Evolutionary conservation across 345 rosid genomes (phyloP).

Genomic region (Clausena lansium): DNA sequence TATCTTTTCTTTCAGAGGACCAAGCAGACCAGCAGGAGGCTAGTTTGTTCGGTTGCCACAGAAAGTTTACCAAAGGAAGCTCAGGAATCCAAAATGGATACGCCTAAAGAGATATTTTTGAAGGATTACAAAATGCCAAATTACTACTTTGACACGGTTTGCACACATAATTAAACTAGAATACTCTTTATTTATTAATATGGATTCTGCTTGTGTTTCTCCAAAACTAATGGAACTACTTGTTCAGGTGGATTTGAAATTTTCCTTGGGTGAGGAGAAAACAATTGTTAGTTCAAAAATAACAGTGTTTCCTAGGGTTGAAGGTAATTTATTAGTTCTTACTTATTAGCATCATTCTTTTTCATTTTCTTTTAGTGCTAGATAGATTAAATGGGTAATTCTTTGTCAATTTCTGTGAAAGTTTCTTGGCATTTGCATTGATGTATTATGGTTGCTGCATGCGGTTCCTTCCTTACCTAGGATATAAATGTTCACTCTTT

Average conservation of each 20-base stretch:
- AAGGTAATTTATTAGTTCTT: constrained; percentile 47
- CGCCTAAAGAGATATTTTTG: constrained; percentile 86
- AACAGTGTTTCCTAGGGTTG: constrained; percentile 64
- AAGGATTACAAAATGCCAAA: constrained; percentile 93
- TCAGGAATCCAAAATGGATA: constrained; percentile 74
- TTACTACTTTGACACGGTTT: constrained; percentile 85
- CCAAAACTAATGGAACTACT: constrained; percentile 8
- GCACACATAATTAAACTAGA: neutral
- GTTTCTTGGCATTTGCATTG: neutral
- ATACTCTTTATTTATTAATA: neutral
- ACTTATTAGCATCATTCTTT: neutral
- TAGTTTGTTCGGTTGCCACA: constrained; percentile 78
- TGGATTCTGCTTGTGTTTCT: constrained; percentile 18
- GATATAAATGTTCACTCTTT: neutral
- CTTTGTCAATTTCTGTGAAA: neutral
- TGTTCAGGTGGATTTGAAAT: constrained; percentile 77
- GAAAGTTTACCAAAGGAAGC: constrained; percentile 53
- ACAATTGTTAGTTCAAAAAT: constrained; percentile 87
- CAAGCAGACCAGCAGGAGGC: constrained; percentile 46
- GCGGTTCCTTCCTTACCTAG: neutral
- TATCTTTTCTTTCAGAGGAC: constrained; percentile 46
- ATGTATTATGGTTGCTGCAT: neutral
- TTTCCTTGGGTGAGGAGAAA: constrained; percentile 88
- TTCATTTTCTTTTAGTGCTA: neutral
- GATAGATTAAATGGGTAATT: neutral